These are phyloP conservation scores for Zygosaccharomyces pseudobailii DNA, from an alignment of 1,139 yeast genomes.

Conservation along the genomic window DNA sequence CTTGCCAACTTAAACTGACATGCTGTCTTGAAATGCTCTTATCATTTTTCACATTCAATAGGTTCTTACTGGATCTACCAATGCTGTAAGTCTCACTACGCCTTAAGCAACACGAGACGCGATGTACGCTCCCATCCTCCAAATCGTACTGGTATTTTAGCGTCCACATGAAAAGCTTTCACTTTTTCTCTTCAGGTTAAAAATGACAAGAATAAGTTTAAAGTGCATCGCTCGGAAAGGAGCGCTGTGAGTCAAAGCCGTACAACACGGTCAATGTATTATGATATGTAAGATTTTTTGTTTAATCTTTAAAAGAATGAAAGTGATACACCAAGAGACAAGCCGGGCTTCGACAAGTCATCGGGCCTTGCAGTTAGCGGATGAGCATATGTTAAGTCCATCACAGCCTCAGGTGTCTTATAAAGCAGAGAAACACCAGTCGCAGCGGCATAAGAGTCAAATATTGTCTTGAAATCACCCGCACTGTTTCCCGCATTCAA, in stretches of 20 bases:
- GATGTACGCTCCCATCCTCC: slow-evolving; percentile 15
- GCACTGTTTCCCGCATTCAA: slow-evolving; percentile 21
- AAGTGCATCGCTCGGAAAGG: not conserved
- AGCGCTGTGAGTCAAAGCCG: not conserved
- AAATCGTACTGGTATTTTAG: slow-evolving; percentile 21
- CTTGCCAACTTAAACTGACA: slow-evolving; percentile 19
- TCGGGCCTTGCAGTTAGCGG: slow-evolving; percentile 31
- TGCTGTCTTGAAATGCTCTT: slow-evolving; percentile 34
- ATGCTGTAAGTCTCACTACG: slow-evolving; percentile 15
- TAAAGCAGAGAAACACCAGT: slow-evolving; percentile 34
- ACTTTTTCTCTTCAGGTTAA: not conserved
- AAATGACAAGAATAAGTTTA: not conserved
- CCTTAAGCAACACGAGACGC: slow-evolving; percentile 20
- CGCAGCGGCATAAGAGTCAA: slow-evolving; percentile 26
- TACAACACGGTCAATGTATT: not conserved
- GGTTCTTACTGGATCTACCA: slow-evolving; percentile 32
- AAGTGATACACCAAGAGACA: slow-evolving; percentile 32
- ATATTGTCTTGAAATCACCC: slow-evolving; percentile 7
- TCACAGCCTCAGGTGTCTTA: slow-evolving; percentile 27
- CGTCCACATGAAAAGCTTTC: slow-evolving; percentile 25
- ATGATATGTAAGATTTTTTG: not conserved
- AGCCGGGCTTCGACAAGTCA: slow-evolving; percentile 33
- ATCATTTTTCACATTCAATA: slow-evolving; percentile 27
- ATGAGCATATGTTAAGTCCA: slow-evolving; percentile 34
- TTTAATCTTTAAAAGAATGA: slow-evolving; percentile 22